These are phyloP conservation scores for Orbilia quercus DNA, from an alignment of 2,329 filamentous ascomycete genomes.

Conservation along the genomic window DNA sequence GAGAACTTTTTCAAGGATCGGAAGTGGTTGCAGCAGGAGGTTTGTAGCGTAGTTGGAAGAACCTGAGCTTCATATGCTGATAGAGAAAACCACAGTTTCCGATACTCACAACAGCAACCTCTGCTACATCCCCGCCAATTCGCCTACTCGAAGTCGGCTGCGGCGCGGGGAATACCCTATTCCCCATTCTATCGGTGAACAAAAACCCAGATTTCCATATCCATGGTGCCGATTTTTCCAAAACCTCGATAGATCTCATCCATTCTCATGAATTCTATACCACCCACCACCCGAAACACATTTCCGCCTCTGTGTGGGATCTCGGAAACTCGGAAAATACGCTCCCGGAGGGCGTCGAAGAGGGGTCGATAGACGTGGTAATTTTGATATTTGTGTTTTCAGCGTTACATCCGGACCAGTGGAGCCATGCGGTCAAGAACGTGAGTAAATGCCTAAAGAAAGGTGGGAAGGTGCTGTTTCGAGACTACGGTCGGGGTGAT, in stretches of 20 bases:
- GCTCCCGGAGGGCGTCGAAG: constrained; percentile 79
- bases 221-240: constrained; percentile 96
- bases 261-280: constrained; percentile 81
- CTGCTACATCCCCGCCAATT: constrained; percentile 74
- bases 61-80: neutral
- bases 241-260: constrained; percentile 94
- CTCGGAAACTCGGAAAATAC: constrained; percentile 65
- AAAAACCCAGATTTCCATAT: constrained; percentile 83
- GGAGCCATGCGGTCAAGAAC: constrained; percentile 83
- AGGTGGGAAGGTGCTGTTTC: constrained; percentile 91
- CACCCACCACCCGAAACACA: constrained; percentile 64
- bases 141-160: constrained; percentile 90
- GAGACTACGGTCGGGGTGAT: constrained; percentile 95
- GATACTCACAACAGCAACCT: constrained; percentile 79
- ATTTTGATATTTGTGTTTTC: constrained; percentile 98
- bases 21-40: constrained; percentile 93
- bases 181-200: constrained; percentile 86
- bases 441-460: constrained; percentile 85
- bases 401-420: constrained; percentile 84
- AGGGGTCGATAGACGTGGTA: constrained; percentile 88
- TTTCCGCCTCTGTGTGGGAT: constrained; percentile 78
- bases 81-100: constrained; percentile 71
- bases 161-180: constrained; percentile 95
- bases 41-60: neutral
- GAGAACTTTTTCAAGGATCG: constrained; percentile 98